Percentiles rank a stretch among this genome's conserved stretches.
These are phyloP conservation scores for Mycena venus DNA, from an alignment of 768 basidiomycete species.

Conservation along the genomic window DNA sequence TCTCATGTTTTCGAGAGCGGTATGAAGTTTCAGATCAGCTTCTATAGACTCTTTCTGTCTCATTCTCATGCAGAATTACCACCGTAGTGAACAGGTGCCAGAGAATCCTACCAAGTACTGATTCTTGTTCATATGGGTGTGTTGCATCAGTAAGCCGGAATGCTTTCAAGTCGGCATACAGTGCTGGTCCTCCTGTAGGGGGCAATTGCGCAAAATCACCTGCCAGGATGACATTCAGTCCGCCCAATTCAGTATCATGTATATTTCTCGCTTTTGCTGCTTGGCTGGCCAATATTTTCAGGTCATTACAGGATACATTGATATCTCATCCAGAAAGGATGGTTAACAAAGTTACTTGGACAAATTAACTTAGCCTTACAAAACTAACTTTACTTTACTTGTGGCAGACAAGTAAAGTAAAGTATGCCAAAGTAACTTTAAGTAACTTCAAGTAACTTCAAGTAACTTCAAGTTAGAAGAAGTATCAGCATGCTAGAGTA, in stretches of 20 bases:
- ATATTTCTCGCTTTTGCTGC: slow-evolving; percentile 22
- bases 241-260: slow-evolving; percentile 37
- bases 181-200: slow-evolving; percentile 26
- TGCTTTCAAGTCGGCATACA: not conserved
- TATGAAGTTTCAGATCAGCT: slow-evolving; percentile 43
- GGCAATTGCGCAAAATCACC: slow-evolving; percentile 54
- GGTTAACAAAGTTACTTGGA: too few relatives aligned
- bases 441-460: too few relatives aligned
- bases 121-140: not conserved
- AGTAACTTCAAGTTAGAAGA: too few relatives aligned
- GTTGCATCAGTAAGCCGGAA: not conserved
- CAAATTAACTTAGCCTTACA: too few relatives aligned
- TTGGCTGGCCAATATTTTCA: slow-evolving; percentile 38
- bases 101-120: not conserved
- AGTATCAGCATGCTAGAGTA: too few relatives aligned
- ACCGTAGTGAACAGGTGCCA: slow-evolving; percentile 51
- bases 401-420: too few relatives aligned
- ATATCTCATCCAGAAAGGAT: slow-evolving; percentile 51
- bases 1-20: slow-evolving; percentile 51
- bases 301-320: slow-evolving; percentile 42
- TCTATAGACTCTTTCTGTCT: slow-evolving; percentile 20
- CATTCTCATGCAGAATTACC: slow-evolving; percentile 51
- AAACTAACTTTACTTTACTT: too few relatives aligned
- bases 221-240: slow-evolving; percentile 46
- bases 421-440: too few relatives aligned